Conservation (phyloP, 1,139 yeast genomes). For the Kodamaea sp. region DNA sequence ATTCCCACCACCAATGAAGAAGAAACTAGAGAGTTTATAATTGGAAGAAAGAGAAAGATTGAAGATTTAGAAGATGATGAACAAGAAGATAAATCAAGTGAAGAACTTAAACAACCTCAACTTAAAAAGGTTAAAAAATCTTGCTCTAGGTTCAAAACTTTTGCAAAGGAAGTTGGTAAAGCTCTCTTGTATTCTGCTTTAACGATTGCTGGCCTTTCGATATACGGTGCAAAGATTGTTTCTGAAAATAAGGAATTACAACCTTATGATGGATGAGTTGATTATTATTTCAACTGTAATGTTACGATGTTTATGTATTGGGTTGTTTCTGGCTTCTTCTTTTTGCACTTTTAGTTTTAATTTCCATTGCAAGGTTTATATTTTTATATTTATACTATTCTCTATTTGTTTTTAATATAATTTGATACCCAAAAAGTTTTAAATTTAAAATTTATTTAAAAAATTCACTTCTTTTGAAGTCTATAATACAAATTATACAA, state of each 20-base stretch:
- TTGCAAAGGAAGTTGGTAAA: slow-evolving; percentile 33
- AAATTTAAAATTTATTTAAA: too few relatives aligned
- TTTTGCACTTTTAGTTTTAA: too few relatives aligned
- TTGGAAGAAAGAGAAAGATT: slow-evolving; percentile 4
- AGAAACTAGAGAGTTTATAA: background rate
- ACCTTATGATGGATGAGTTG: too few relatives aligned
- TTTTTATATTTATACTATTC: too few relatives aligned
- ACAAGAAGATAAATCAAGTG: slow-evolving; percentile 1
- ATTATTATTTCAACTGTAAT: too few relatives aligned
- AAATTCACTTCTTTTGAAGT: too few relatives aligned
- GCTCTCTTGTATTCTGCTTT: slow-evolving; percentile 33
- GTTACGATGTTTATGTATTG: too few relatives aligned
- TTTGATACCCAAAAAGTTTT: too few relatives aligned
- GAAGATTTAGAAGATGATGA: slow-evolving; percentile 8
- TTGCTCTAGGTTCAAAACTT: slow-evolving; percentile 14
- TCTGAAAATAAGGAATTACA: slow-evolving; percentile 2
- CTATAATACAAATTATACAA: background rate
- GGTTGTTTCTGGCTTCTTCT: too few relatives aligned
- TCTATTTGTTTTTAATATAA: too few relatives aligned
- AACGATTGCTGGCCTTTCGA: slow-evolving; percentile 38
- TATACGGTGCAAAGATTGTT: slow-evolving; percentile 27
- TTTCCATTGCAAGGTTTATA: too few relatives aligned
- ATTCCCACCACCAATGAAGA: too few relatives aligned
- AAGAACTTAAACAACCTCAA: slow-evolving; percentile 4
- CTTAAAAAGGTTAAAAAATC: slow-evolving; percentile 7